A percentile compares a stretch with the other conserved stretches of the same genome.
These are phyloP conservation scores for Plectosphaerella sp. DNA, from an alignment of 2,329 filamentous ascomycete species.

Conservation along the genomic window DNA sequence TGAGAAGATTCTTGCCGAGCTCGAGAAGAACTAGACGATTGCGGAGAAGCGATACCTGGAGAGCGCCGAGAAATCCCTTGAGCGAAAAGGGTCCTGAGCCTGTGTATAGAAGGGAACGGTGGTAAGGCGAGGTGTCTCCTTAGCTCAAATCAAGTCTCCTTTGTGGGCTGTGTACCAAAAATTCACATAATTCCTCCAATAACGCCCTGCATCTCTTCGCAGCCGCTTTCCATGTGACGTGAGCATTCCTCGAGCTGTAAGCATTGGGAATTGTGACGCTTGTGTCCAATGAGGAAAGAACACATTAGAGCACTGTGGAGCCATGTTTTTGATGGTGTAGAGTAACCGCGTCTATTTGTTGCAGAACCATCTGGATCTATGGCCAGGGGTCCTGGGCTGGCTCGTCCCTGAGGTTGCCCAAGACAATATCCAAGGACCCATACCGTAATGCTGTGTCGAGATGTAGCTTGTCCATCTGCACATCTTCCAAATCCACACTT, in stretches of 20 bases:
- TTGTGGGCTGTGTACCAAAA: slow-evolving; percentile 61
- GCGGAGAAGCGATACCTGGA: slow-evolving; percentile 15
- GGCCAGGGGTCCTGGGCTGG: neutral
- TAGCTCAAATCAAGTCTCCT: slow-evolving; percentile 54
- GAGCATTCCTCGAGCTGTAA: too few relatives aligned
- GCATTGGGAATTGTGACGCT: neutral
- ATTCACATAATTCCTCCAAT: slow-evolving; percentile 41
- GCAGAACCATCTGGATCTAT: neutral
- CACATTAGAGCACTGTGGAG: neutral
- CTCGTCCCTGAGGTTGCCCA: neutral
- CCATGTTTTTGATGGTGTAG: neutral
- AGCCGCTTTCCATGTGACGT: neutral
- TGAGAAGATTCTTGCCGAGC: slow-evolving; percentile 98
- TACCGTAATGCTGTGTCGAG: neutral
- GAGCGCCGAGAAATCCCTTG: slow-evolving; percentile 28
- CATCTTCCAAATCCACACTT: neutral
- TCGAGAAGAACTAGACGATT: slow-evolving; percentile 51
- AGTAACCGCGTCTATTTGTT: neutral
- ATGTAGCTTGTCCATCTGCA: neutral
- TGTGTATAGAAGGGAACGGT: slow-evolving; percentile 56
- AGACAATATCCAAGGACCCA: neutral
- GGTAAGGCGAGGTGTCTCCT: slow-evolving; percentile 42
- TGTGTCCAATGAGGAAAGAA: neutral
- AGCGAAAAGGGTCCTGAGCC: slow-evolving; percentile 23
- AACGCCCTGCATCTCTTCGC: neutral